Evolutionary conservation across 345 rosid species (phyloP), one percentile per base, ranked within the genome.

Genomic region (Eucalyptus marginata): DNA sequence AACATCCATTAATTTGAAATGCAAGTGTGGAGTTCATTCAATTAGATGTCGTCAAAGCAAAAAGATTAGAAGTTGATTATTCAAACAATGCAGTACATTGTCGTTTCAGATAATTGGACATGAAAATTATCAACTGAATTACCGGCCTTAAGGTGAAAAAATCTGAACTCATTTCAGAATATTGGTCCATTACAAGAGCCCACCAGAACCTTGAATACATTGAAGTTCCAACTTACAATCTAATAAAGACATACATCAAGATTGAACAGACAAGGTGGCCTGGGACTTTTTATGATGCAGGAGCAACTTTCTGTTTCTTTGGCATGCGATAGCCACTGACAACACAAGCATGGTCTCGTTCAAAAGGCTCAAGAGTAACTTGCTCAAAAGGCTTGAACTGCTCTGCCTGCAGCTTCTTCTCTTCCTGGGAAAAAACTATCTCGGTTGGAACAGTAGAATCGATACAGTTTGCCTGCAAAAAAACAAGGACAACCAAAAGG

Each of bases 311-410:
- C 90, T 94, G 95, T 89, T 98, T 96, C 96, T 96, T 97, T 1
- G 98, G 96, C 96, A 95, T 88, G 1, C 98, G 92, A 91, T 94
- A 98, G 43, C 94, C 96, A 8, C 99, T 97, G 2, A 96, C 96
- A 4, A 98, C 99, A 89, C 99, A 96, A 8, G 98, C 98, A 89
- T 96, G 99, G 90, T 97, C 99, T 64, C 98, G 94, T 93, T 98
- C 99, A 80, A 95, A 96, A 2, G 98, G 98, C 94, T 96, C 98
- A 1, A 96, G 95, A 31, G 98, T 98, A 8, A 98, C 99, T 89
- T 98, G 97, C 81, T 98, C 98, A 0, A 90, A 89, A 27, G 99
- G 99, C 90, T 90, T 98, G 95, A 97, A 96, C 89, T 96, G 96
- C 86, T 96, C 98, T 80, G 90, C 95, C 86, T 92, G 94, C 92